phyloP scores from a whole-genome alignment of 2,329 filamentous ascomycete genomes.

The Fusarium udum region DNA sequence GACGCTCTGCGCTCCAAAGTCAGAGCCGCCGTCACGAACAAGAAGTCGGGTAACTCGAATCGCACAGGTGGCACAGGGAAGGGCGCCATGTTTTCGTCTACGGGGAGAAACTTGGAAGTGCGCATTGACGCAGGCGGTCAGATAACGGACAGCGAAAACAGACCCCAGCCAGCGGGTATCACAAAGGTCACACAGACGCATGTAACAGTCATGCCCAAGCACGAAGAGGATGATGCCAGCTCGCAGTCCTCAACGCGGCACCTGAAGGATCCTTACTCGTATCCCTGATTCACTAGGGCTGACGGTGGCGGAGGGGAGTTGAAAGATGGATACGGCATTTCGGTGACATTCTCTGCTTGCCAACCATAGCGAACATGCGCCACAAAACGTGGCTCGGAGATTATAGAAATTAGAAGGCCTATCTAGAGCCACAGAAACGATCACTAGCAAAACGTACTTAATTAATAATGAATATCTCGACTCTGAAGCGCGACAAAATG shows the following conservation, averaged over 20 bases:
- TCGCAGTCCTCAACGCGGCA: constrained; percentile 38
- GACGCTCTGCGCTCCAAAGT: constrained; percentile 29
- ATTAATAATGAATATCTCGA: neutral
- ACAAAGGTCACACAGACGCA: constrained; percentile 38
- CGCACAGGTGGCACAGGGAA: neutral
- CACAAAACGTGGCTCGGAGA: neutral
- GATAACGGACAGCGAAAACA: neutral
- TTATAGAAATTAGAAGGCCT: neutral
- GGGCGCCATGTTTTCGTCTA: constrained; percentile 7
- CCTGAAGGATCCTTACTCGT: constrained; percentile 21
- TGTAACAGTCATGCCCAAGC: constrained; percentile 30
- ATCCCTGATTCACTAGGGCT: neutral
- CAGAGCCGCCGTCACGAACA: neutral
- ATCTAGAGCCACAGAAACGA: neutral
- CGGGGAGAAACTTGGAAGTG: constrained; percentile 24
- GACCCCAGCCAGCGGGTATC: constrained; percentile 22
- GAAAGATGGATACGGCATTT: neutral
- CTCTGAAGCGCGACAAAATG: neutral
- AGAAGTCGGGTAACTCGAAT: neutral
- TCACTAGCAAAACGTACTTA: neutral
- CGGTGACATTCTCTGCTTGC: neutral
- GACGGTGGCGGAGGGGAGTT: neutral
- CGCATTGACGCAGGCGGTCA: constrained; percentile 12
- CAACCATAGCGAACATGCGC: neutral
- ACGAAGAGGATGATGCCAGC: constrained; percentile 31